A percentile compares a stretch with the other conserved stretches of the same genome.
These are phyloP conservation scores for Tetracladium setigerum DNA, from an alignment of 495 filamentous ascomycete species.

Conservation along the genomic window DNA sequence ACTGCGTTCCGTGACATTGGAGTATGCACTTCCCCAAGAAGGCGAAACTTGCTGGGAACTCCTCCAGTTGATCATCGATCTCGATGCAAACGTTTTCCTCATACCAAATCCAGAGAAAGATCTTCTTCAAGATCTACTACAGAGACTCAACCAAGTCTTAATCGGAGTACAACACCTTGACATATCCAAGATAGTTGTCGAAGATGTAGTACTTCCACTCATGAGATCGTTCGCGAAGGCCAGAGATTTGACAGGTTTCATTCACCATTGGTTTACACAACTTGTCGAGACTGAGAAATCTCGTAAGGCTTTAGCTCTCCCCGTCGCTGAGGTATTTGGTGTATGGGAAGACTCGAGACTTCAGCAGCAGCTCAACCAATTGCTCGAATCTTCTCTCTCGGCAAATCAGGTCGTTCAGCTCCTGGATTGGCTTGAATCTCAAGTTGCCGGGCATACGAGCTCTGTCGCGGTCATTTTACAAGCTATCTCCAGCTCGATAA, in stretches of 20 bases:
- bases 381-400: constrained; percentile 37
- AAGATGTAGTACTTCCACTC: constrained; percentile 45
- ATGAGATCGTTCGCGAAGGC: constrained; percentile 55
- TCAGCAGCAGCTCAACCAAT: constrained; percentile 31
- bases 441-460: constrained; percentile 11
- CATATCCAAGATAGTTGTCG: constrained; percentile 18
- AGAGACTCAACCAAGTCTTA: constrained; percentile 20
- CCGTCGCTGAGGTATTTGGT: constrained; percentile 21
- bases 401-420: constrained; percentile 38
- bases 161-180: constrained; percentile 12
- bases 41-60: constrained; percentile 51
- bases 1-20: constrained; percentile 32
- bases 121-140: constrained; percentile 29
- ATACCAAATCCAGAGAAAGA: constrained; percentile 24
- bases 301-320: constrained; percentile 10
- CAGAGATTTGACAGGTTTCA: constrained; percentile 58
- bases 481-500: constrained; percentile 37
- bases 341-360: constrained; percentile 59
- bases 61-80: constrained; percentile 50
- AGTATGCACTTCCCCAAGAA: constrained; percentile 27
- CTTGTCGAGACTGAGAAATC: constrained; percentile 40
- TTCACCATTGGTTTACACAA: constrained; percentile 57
- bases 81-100: constrained; percentile 65
- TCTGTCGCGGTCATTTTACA: constrained; percentile 34
- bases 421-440: constrained; percentile 31